phyloP scores from a whole-genome alignment of 169 alveolate species.

The Pseudocohnilembus persalinus region DNA sequence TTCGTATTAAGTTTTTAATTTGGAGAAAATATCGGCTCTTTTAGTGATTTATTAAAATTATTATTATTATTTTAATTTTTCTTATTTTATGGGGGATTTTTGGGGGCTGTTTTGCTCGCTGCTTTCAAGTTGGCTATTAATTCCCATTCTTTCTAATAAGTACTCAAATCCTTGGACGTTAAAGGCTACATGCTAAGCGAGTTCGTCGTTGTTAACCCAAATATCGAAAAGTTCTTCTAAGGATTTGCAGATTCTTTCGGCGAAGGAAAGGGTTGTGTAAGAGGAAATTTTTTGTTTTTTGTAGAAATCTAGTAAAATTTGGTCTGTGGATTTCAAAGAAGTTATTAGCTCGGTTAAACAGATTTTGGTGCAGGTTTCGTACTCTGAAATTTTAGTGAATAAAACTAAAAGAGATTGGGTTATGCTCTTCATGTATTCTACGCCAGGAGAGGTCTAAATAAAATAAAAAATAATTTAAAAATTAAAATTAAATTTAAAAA shows the following conservation, averaged over 20 bases:
- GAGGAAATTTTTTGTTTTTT: neutral
- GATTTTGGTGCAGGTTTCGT: neutral
- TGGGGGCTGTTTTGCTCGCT: neutral
- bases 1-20: neutral
- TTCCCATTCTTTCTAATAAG: conserved; percentile 21
- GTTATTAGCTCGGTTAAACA: neutral
- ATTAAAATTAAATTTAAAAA: too few species aligned
- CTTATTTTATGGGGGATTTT: neutral
- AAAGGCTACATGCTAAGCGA: conserved; percentile 7
- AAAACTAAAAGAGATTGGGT: neutral
- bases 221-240: conserved; percentile 10
- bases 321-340: neutral
- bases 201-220: neutral
- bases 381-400: neutral
- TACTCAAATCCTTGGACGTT: conserved; percentile 5
- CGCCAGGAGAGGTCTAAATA: neutral
- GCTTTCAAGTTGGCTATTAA: neutral
- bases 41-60: neutral
- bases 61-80: neutral
- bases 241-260: conserved; percentile 1
- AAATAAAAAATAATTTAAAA: too few species aligned
- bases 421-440: neutral
- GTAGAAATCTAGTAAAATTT: neutral
- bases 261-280: neutral
- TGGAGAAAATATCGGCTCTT: neutral